These are phyloP conservation scores for Moesziomyces sp. DNA, from an alignment of 1,284 basidiomycete species.

Conservation along the genomic window DNA sequence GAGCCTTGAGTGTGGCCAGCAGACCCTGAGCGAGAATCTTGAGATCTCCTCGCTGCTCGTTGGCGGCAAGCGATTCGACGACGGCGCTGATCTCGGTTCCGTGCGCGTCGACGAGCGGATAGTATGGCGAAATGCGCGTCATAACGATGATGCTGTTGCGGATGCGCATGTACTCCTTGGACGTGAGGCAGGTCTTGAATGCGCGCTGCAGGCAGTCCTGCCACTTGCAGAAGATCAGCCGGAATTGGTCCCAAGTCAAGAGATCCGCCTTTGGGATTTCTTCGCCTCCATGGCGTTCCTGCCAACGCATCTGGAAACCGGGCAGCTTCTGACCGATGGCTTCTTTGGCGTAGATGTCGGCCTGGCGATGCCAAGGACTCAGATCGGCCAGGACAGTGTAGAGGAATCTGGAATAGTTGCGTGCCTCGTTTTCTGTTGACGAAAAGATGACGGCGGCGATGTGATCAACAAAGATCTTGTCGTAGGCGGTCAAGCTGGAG, in stretches of 20 bases:
- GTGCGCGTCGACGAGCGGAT: slow-evolving; percentile 55
- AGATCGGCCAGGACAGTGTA: slow-evolving; percentile 80
- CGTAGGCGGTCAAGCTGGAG: slow-evolving; percentile 84
- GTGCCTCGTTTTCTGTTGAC: slow-evolving; percentile 93
- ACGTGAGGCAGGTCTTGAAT: slow-evolving; percentile 56
- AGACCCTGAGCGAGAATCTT: slow-evolving; percentile 64
- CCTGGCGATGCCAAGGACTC: slow-evolving; percentile 79
- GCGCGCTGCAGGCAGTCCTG: slow-evolving; percentile 75
- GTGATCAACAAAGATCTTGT: slow-evolving; percentile 73
- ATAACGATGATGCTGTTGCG: slow-evolving; percentile 65
- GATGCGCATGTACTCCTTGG: slow-evolving; percentile 64
- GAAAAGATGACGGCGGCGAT: slow-evolving; percentile 83
- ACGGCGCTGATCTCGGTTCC: slow-evolving; percentile 49
- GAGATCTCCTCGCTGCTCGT: slow-evolving; percentile 63
- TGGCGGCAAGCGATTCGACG: slow-evolving; percentile 46
- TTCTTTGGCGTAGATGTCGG: slow-evolving; percentile 70
- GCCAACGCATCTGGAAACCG: slow-evolving; percentile 63
- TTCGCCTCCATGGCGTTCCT: slow-evolving; percentile 46
- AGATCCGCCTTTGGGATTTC: slow-evolving; percentile 73
- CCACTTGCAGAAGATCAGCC: slow-evolving; percentile 81
- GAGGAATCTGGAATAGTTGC: slow-evolving; percentile 86
- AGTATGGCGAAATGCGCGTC: slow-evolving; percentile 58
- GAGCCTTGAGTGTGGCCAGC: slow-evolving; percentile 61
- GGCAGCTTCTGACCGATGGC: slow-evolving; percentile 69
- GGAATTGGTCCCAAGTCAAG: slow-evolving; percentile 78